Base-by-base conservation (phyloP, 2,329 filamentous ascomycete species). In the Myriosclerotinia scirpicola region DNA sequence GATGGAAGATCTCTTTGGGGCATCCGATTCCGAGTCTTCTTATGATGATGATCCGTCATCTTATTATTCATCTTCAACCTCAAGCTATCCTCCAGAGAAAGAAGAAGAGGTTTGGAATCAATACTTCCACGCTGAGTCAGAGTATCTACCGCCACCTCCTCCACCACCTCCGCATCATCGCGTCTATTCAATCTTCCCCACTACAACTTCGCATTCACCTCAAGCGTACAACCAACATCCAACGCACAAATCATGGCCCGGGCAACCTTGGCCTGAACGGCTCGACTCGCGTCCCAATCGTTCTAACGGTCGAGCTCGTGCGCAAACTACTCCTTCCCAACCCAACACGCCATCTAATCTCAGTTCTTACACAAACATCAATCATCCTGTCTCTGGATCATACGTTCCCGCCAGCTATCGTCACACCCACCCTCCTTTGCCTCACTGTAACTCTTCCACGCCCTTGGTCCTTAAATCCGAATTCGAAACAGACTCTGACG, bases 71-170 rank as follows among this genome's bases (percentile, higher is more conserved):
- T 66, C 64, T 6, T 61, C 64, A 66, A 54, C 64, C 15, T 66
- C 64, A 38, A 66, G 55, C 15, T n/a, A 61, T 44, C 48, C 44
- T 11, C 22, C 64, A 1, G 22, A 61, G 3, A 54, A 40, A n/a
- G 64, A 66, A 46, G 64, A 65, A 48, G 64, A 61, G 14, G 48
- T 66, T 17, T 66, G 64, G 64, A 66, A 66, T 53, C 64, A 17
- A 3, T 66, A 66, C 36, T 66, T 66, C 17, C 26, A 66, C 17
- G n/a, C 36, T 11, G 48, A 42, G 1, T 17, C 64, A 17, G 55
- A 53, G 2, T 50, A 44, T 36, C 5, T 20, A 53, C 44, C 64
- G 20, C 38, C 46, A 8, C 54, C 46, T 5, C 54, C 54, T 1
- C 54, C 44, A 8, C 44, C 54, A 6, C 34, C 54, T 12, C 44